phyloP scores from a whole-genome alignment of 2,329 filamentous ascomycete species.

The Aureobasidium zeae region DNA sequence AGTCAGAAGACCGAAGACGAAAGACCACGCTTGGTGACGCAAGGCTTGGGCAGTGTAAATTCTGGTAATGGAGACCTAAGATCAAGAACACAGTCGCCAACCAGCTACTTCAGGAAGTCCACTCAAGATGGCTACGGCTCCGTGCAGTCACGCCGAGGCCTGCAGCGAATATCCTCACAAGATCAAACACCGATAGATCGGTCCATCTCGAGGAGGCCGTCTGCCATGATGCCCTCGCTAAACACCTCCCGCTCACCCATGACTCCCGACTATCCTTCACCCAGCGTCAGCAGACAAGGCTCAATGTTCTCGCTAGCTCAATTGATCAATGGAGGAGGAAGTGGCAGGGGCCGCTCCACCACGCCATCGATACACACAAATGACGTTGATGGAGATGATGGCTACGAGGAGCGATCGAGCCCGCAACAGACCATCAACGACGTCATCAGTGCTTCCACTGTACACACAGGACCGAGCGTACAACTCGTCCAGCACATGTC shows the following conservation, averaged over 20 bases:
- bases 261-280: conserved; percentile 19
- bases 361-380: conserved; percentile 42
- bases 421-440: conserved; percentile 60
- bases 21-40: conserved; percentile 34
- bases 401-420: conserved; percentile 48
- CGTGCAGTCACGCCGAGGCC: conserved; percentile 20
- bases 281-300: conserved; percentile 35
- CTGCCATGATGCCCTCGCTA: conserved; percentile 19
- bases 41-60: conserved; percentile 20
- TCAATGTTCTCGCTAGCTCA: conserved; percentile 33
- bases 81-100: conserved; percentile 29
- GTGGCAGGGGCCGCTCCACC: conserved; percentile 26
- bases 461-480: conserved; percentile 82
- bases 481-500: conserved; percentile 96
- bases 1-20: conserved; percentile 56
- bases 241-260: conserved; percentile 16
- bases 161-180: conserved; percentile 9
- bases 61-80: conserved; percentile 20
- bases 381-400: conserved; percentile 46
- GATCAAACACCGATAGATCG: conserved; percentile 23
- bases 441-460: conserved; percentile 53
- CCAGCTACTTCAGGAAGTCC: conserved; percentile 33
- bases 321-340: conserved; percentile 27
- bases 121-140: conserved; percentile 29
- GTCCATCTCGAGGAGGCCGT: conserved; percentile 28